phyloP scores from a whole-genome alignment of 2,329 filamentous ascomycete genomes.

The Alternaria panax region DNA sequence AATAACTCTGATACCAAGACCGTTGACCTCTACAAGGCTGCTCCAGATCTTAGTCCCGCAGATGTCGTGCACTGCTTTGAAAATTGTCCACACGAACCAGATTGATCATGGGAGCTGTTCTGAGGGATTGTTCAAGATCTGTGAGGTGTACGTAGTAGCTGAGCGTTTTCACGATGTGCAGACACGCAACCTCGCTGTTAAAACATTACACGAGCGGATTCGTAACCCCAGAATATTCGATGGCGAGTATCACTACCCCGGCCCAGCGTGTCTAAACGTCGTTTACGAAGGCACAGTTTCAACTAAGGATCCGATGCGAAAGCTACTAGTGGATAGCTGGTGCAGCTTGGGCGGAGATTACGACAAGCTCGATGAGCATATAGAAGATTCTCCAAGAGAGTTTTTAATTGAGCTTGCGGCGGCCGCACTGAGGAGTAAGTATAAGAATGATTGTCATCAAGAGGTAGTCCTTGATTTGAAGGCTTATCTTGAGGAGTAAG shows the following conservation, averaged over 20 bases:
- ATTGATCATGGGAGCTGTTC: not conserved
- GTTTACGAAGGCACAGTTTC: not conserved
- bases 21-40: constrained; percentile 1
- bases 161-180: constrained; percentile 9
- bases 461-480: not conserved
- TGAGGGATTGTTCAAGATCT: not conserved
- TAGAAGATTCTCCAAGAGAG: not conserved
- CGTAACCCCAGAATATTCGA: accelerated
- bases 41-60: constrained; percentile 13
- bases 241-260: too few relatives aligned
- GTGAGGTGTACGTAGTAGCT: constrained; percentile 27
- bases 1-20: not conserved
- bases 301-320: not conserved
- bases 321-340: not conserved
- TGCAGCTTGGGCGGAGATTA: not conserved
- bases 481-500: not conserved
- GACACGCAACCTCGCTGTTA: not conserved
- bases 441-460: not conserved
- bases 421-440: not conserved
- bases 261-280: not conserved
- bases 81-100: constrained; percentile 17
- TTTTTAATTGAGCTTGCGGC: not conserved
- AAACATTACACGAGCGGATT: not conserved
- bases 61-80: constrained; percentile 20
- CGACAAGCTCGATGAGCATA: not conserved